Evolutionary conservation across 1,284 basidiomycete species (phyloP).

Genomic region (Puccinia triticina): DNA sequence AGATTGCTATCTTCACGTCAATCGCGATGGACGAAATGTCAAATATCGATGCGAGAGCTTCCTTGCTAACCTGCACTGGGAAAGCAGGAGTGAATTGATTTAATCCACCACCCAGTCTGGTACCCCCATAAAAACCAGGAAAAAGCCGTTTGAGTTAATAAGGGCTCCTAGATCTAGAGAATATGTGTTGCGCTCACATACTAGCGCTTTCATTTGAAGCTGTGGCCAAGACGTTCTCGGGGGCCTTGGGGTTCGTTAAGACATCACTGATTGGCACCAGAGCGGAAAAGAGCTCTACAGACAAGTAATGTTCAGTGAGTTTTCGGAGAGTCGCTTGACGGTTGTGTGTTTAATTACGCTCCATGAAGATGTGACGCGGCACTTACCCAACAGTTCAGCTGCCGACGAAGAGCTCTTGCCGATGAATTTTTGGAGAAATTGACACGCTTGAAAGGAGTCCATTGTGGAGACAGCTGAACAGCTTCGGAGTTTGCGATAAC

Average conservation of each 20-base stretch:
- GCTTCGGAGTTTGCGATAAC: neutral
- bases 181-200: neutral
- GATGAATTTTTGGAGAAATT: slow-evolving; percentile 24
- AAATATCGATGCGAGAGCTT: slow-evolving; percentile 21
- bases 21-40: slow-evolving; percentile 21
- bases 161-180: neutral
- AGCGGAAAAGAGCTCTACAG: slow-evolving; percentile 5
- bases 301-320: neutral
- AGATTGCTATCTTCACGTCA: neutral
- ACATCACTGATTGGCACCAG: neutral
- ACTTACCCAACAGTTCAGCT: slow-evolving; percentile 5
- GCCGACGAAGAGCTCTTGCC: slow-evolving; percentile 13
- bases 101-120: neutral
- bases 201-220: neutral
- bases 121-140: neutral
- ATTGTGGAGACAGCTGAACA: neutral
- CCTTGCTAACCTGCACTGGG: slow-evolving; percentile 22
- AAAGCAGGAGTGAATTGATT: neutral
- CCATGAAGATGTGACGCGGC: neutral
- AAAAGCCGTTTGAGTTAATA: neutral
- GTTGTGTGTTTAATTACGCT: too few relatives aligned
- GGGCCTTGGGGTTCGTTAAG: neutral
- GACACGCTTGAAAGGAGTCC: slow-evolving; percentile 23
- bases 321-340: neutral
- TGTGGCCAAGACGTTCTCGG: slow-evolving; percentile 11